Percentiles rank a stretch among this genome's conserved stretches.
These are phyloP conservation scores for Lachnum nothofagi DNA, from an alignment of 2,329 filamentous ascomycete species.

Conservation along the genomic window DNA sequence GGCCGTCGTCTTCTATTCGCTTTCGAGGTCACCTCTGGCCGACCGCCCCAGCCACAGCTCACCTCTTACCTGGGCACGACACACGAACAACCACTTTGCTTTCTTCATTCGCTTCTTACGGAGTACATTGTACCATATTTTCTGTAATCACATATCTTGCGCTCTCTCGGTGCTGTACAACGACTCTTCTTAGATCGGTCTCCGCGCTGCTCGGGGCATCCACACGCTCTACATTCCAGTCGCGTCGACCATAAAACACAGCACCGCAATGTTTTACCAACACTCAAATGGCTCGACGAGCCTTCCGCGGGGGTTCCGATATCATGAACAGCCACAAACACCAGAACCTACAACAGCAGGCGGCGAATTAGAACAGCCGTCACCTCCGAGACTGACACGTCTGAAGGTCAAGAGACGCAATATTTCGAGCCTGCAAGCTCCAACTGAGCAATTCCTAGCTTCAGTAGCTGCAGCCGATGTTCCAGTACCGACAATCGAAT, in stretches of 20 bases:
- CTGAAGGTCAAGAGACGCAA: constrained; percentile 30
- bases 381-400: constrained; percentile 28
- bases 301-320: constrained; percentile 31
- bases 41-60: neutral
- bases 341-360: constrained; percentile 24
- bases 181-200: neutral
- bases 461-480: constrained; percentile 61
- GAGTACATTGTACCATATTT: constrained; percentile 13
- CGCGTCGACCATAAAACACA: constrained; percentile 11
- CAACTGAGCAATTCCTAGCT: constrained; percentile 62
- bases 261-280: constrained; percentile 22
- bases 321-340: constrained; percentile 25
- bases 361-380: constrained; percentile 25
- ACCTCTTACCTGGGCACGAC: neutral
- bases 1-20: neutral
- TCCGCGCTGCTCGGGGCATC: constrained; percentile 6
- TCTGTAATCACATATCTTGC: constrained; percentile 12
- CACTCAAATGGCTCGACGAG: constrained; percentile 28
- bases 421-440: constrained; percentile 39
- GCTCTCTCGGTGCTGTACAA: constrained; percentile 11
- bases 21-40: neutral
- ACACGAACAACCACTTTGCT: constrained; percentile 5
- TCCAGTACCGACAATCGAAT: constrained; percentile 60
- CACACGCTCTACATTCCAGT: constrained; percentile 15
- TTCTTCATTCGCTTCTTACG: constrained; percentile 5